Base-by-base conservation (phyloP, 192 early-diverging fungal genomes). In the Coemansia erecta region DNA sequence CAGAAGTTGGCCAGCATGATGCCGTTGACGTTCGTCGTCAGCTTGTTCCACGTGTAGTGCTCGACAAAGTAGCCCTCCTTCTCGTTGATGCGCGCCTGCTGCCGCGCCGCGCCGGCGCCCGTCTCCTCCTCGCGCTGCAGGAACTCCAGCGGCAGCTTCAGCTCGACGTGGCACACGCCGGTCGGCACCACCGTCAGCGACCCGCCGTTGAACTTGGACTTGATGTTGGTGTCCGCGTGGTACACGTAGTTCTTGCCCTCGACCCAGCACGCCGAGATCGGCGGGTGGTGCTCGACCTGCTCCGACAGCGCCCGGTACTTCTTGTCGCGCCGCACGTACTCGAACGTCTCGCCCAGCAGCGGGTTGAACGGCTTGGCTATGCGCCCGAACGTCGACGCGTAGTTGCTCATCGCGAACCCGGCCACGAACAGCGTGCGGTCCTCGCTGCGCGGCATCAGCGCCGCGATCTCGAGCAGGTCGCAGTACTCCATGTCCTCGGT, bases 341-440 rank as follows among this genome's bases (percentile, higher is more conserved):
- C 93, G 61, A 83, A 95, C 1, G 93, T 95, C 68, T 95, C 93
- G 39, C 93, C 93, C 73, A 94, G 74, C 53, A 94, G 61, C 10
- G 93, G 91, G 68, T 94, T 94, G 77, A 94, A 94, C 2, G 93
- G 93, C 75, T 94, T 94, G 41, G 85, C 86, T n/a, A 88, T 81
- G 33, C 92, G 81, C 2, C 90, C 89, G 43, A 87, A 83, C 6
- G 90, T 91, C 33, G 86, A 90, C 9, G 89, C 89, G 45, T 88
- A 89, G 75, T 90, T 92, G 64, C 87, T 89, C 89, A 95, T 91
- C 3, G 91, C 93, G 66, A 90, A 95, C 1, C 89, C 93, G 1
- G 85, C 88, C 48, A 95, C 88, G 64, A 89, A 88, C 70, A 92
- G 71, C 43, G 90, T 83, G 51, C 93, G 81, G 37, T 84, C 83